Evolutionary conservation across 768 basidiomycete genomes (phyloP), one percentile per base, ranked within the genome.

Genomic region (Vararia minispora): DNA sequence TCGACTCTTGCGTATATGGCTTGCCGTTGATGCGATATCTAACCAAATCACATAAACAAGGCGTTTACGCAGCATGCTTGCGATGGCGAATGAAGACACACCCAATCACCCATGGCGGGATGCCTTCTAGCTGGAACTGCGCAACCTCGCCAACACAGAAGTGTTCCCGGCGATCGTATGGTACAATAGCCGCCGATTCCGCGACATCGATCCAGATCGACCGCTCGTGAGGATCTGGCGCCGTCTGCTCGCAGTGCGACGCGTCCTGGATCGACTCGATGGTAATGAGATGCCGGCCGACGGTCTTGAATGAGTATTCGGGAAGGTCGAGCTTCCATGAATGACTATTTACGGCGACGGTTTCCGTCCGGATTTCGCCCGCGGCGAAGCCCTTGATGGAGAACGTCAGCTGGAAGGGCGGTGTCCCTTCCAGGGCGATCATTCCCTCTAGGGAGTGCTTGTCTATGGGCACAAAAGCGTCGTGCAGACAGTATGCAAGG

Each of bases 51-150:
- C 8, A 28, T 38, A 24, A 27, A 28, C 38, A 4, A 31, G 22
- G 12, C 4, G 13, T 10, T 31, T 13, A 13, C 14, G 17, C 21
- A 18, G n/a, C 5, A 14, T 4, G 18, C 14, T 30, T 20, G 30
- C 7, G n/a, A n/a, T n/a, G n/a, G n/a, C n/a, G n/a, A n/a, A n/a
- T n/a, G n/a, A 10, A 28, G 17, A 35, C 76, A 30, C 49, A 88
- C 83, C 78, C 79, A 37, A 97, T 74, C 3, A 74, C 80, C 90
- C 91, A 98, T 3, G 94, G 90, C 12, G 91, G 83, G 23, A 76
- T 84, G 30, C 95, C 95, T 58, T 95, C 89, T 12, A 99, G 66
- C 53, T 92, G 80, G 69, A 95, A 98, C 46, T 88, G 88, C 7
- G 85, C 69, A 21, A 77, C 68, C 43, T 97, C 90, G 7, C 92